Base-by-base conservation (phyloP, 352 stramenopile species). In the Halophytophthora batemanensis region DNA sequence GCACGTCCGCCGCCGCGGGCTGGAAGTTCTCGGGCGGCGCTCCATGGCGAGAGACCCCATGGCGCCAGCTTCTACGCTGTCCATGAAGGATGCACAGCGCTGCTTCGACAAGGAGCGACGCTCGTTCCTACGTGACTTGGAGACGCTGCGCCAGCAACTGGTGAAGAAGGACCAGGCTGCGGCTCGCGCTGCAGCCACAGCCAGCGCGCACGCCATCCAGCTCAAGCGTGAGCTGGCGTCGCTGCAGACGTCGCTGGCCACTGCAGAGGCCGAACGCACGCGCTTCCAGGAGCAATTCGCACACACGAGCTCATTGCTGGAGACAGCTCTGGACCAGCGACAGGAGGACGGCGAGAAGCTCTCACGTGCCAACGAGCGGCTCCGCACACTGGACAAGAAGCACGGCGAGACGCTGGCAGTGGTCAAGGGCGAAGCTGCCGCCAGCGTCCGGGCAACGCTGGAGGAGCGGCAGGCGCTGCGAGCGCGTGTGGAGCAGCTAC, bases 91-190 rank as follows among this genome's bases (percentile, higher is more conserved):
- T 41, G 64, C 80, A 14, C 76, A 90, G 66, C 76, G 73, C 23
- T 90, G 79, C 56, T 90, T 87, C 38, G 79, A 90, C 46, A 85
- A 90, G 78, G 82, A 93, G 54, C 79, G 82, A 6, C 77, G 54
- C 2, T 56, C 76, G 18, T 80, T 90, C 47, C 53, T 93, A 25
- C 66, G 73, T 2, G 77, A 90, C 48, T 62, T 93, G 25, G 82
- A 90, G 59, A 85, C 63, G 8, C 66, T 93, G 53, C 71, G 79
- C 10, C 74, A 88, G 41, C 79, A 93, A 36, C 58, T 88, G 17
- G 55, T 90, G n/a, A 83, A 83, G 46, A 93, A 93, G 45, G 82
- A 90, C 36, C 71, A 87, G 41, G 52, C 28, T 15, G 61, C 74
- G 19, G 57, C 56, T 36, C 86, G 82, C 19, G 60, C 70, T 1